A percentile compares a stretch with the other conserved stretches of the same genome.
Evolutionary conservation across 768 basidiomycete genomes (phyloP).

Genomic region (Xanthoconium stramineum): DNA sequence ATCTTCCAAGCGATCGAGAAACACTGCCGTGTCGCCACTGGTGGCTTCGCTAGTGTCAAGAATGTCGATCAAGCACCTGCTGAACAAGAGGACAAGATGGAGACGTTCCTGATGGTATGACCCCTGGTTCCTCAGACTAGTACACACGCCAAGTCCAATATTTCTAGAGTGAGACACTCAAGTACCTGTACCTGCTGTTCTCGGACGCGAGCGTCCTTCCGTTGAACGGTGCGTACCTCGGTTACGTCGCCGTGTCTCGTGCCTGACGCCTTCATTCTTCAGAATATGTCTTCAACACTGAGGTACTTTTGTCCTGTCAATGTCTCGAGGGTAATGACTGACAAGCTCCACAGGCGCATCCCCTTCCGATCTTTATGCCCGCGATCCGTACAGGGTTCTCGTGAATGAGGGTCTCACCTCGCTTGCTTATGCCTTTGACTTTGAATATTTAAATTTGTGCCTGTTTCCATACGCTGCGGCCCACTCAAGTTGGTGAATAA

Average conservation of each 20-base stretch:
- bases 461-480: neutral
- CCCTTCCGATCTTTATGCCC: conserved; percentile 67
- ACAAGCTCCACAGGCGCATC: conserved; percentile 50
- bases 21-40: conserved; percentile 71
- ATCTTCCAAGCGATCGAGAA: conserved; percentile 89
- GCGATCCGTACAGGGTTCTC: conserved; percentile 46
- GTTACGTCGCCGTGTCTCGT: neutral
- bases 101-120: conserved; percentile 87
- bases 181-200: conserved; percentile 89
- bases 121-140: neutral
- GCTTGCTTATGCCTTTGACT: neutral
- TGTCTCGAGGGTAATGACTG: neutral
- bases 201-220: conserved; percentile 70
- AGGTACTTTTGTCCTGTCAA: conserved; percentile 43
- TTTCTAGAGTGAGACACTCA: conserved; percentile 77
- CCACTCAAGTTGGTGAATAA: neutral
- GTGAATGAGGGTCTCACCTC: conserved; percentile 21
- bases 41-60: conserved; percentile 80
- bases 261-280: conserved; percentile 9
- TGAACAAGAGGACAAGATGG: conserved; percentile 84
- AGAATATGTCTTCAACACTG: conserved; percentile 93
- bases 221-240: conserved; percentile 56
- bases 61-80: conserved; percentile 80
- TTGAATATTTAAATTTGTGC: neutral
- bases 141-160: neutral